A percentile compares a stretch with the other conserved stretches of the same genome.
These are phyloP conservation scores for Kwoniella pini DNA, from an alignment of 768 basidiomycete species.

Conservation along the genomic window DNA sequence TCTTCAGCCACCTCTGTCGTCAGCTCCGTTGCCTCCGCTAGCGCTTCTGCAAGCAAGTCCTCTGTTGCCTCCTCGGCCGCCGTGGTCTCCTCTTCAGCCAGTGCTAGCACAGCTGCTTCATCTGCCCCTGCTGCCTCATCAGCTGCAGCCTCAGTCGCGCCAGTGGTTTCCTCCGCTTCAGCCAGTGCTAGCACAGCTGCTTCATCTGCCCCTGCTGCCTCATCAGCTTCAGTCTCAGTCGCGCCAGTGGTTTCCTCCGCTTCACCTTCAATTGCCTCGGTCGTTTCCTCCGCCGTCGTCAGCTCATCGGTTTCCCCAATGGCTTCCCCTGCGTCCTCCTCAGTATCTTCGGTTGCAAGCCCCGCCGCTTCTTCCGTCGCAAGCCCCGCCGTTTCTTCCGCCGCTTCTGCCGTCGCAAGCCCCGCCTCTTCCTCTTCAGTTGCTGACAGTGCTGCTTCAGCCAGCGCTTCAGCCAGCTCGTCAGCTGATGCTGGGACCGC, in stretches of 20 bases:
- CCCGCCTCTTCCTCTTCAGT: slow-evolving; percentile 15
- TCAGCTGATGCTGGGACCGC: slow-evolving; percentile 15
- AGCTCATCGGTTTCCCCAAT: slow-evolving; percentile 9
- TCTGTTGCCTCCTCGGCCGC: slow-evolving; percentile 4
- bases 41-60: slow-evolving; percentile 1
- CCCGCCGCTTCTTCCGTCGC: not conserved
- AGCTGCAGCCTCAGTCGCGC: not conserved
- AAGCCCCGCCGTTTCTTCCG: not conserved
- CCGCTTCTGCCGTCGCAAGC: slow-evolving; percentile 15
- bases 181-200: not conserved
- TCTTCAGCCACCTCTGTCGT: not conserved
- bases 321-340: slow-evolving; percentile 16
- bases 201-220: not conserved
- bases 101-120: slow-evolving; percentile 5
- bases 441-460: slow-evolving; percentile 1
- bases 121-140: not conserved
- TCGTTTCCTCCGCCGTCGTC: not conserved
- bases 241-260: not conserved
- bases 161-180: not conserved
- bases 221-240: not conserved
- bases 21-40: slow-evolving; percentile 2
- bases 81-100: not conserved
- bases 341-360: too few species aligned
- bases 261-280: not conserved
- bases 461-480: slow-evolving; percentile 7